Base-by-base conservation (phyloP, 2,329 filamentous ascomycete genomes). In the Neocucurbitaria cava region DNA sequence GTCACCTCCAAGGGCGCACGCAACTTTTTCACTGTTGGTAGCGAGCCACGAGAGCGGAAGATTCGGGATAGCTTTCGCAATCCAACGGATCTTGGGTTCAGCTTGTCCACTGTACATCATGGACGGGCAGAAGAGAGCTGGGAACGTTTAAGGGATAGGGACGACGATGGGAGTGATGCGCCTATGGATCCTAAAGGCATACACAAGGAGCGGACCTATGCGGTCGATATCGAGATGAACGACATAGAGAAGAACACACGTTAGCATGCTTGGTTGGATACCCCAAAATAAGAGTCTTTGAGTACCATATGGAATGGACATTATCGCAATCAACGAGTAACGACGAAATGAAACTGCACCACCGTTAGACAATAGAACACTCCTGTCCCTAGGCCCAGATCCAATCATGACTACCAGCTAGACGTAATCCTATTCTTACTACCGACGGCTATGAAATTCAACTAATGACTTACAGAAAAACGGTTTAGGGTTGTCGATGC, bases 111-210 rank as follows among this genome's bases (percentile, higher is more conserved):
- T 21, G 62, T 54, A 40, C 56, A 60, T 21, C 51, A 57, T 40
- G 57, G 57, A 28, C 46, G 57, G 23, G 35, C 46, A 9, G 54
- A 59, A 3, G 62, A 65, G 23, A 46, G 54, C 1, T 67, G 64
- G 62, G 58, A 67, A 46, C 38, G 50, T n/a, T 40, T 67, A 17
- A 40, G 54, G 10, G 62, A 67, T 35, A 60, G 60, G 2, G 52
- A 51, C 3, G 64, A 58, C 8, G 60, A 65, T 30, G 56, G n/a
- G n/a, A 40, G 38, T 17, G 38, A 40, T 15, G 21, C 38, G 5
- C 38, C 38, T 40, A 40, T 40, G 5, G 38, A 40, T 23, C 38
- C 38, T 15, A 40, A 7, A n/a, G 38, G 38, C 2, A 24, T 40
- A 40, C 21, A 40, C 15, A 40, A 40, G 21, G 21, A 40, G 21